These are phyloP conservation scores for Colletotrichum musae DNA, from an alignment of 2,329 filamentous ascomycete species.

Conservation along the genomic window DNA sequence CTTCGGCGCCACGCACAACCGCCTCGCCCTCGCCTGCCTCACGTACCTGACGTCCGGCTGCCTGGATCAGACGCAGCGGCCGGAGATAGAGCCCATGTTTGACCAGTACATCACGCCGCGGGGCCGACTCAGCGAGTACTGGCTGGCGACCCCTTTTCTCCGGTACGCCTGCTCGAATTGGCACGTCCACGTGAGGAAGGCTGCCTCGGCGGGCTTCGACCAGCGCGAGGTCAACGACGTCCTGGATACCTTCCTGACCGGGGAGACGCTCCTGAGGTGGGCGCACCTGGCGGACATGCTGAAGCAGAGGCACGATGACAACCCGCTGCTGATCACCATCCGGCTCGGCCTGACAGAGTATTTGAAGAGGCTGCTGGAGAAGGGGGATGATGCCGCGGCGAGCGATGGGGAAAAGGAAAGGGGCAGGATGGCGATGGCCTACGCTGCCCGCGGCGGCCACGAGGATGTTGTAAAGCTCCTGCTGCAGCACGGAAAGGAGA, in stretches of 20 bases:
- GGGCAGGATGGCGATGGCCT: background rate
- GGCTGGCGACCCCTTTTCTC: background rate
- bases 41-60: constrained; percentile 6
- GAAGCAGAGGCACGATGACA: background rate
- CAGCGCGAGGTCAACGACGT: background rate
- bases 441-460: constrained; percentile 2
- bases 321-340: background rate
- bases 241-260: background rate
- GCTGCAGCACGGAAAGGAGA: constrained; percentile 3
- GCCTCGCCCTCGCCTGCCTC: constrained; percentile 16
- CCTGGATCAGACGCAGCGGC: background rate
- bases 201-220: background rate
- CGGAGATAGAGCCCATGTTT: background rate
- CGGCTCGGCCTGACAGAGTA: constrained; percentile 1
- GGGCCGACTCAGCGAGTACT: background rate
- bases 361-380: background rate
- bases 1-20: constrained; percentile 8
- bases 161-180: constrained; percentile 19
- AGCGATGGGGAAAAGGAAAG: background rate
- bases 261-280: background rate
- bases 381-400: background rate
- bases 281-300: background rate
- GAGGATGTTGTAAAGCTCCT: constrained; percentile 9
- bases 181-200: constrained; percentile 5
- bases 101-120: no score